Evolutionary conservation across 345 rosid genomes (phyloP), one percentile per base, ranked within the genome.

Genomic region (Pistacia integerrima): DNA sequence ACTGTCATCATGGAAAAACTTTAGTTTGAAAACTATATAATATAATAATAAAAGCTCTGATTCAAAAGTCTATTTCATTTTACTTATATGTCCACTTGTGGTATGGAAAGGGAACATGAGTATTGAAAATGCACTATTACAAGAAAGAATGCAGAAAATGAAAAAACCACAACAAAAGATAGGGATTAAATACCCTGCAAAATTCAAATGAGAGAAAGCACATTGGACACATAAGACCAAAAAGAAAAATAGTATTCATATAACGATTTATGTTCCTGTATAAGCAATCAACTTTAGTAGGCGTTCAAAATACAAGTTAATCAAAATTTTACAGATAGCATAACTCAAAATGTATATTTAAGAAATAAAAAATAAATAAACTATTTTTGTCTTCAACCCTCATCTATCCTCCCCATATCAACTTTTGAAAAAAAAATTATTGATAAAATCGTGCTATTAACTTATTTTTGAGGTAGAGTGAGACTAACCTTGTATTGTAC

Each of bases 401-500:
- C 54, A 49, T 51, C 55, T 51, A 51, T 12, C 16, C 55, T 51
- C 5, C 55, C 55, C 55, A 1, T 14, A 51, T 11, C 4, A 51
- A 51, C 55, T 51, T 51, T 12, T 11, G 55, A 4, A 51, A 51
- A 12, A 49, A 49, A 51, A 14, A 12, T 12, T 51, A 51, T 14
- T 51, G 55, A 51, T 49, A 11, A 49, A 49, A 11, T 51, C 0
- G 9, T 41, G 46, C 8, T 12, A 4, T 51, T 13, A 51, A 51
- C 17, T 51, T 51, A 51, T 51, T 14, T 11, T 51, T 11, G 4
- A 51, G 55, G 17, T 11, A 51, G 55, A 51, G 5, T 51, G 16
- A 55, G 49, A 84, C 89, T 72, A 78, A 93, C 99, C 97, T 93
- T 83, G 92, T 92, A 49, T 93, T 93, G 80, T 92, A 91, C 99